A percentile compares a stretch with the other conserved stretches of the same genome.
phyloP scores from a whole-genome alignment of 2,329 filamentous ascomycete species.

The Xylariomycetidae sp. region DNA sequence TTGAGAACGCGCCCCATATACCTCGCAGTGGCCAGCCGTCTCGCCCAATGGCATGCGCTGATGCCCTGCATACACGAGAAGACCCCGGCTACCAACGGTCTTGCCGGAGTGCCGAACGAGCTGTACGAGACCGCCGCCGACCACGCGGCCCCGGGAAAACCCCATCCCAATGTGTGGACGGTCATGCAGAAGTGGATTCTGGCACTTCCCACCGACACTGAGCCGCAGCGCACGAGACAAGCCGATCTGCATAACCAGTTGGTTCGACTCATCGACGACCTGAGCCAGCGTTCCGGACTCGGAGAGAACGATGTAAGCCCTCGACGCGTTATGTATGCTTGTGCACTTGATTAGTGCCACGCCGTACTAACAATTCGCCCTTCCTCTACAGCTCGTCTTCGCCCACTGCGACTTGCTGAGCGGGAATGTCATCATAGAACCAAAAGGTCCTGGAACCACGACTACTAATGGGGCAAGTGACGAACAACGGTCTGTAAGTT shows the following conservation, averaged over 20 bases:
- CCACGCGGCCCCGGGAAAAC: conserved; percentile 59
- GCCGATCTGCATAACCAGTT: conserved; percentile 70
- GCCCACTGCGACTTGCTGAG: conserved; percentile 94
- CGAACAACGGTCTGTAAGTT: conserved; percentile 55
- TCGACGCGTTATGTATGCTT: too few relatives aligned
- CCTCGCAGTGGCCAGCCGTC: conserved; percentile 73
- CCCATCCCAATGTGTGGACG: conserved; percentile 85
- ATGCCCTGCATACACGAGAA: conserved; percentile 51
- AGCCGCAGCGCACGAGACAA: conserved; percentile 63
- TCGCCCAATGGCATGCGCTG: conserved; percentile 89
- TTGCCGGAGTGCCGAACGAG: conserved; percentile 26
- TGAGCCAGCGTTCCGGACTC: conserved; percentile 73
- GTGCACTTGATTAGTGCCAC: too few relatives aligned
- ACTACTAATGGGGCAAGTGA: conserved; percentile 27
- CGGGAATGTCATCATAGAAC: conserved; percentile 89
- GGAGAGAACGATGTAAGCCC: conserved; percentile 66
- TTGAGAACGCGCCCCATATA: conserved; percentile 72
- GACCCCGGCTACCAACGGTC: conserved; percentile 32
- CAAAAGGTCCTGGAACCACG: conserved; percentile 29
- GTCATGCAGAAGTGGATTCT: conserved; percentile 95
- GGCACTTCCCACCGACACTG: conserved; percentile 71
- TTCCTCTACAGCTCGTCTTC: conserved; percentile 66
- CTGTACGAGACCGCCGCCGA: conserved; percentile 38
- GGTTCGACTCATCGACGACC: conserved; percentile 60
- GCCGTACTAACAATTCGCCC: neutral